Conservation (phyloP, 352 stramenopile genomes). For the Phytopythium montanum region DNA sequence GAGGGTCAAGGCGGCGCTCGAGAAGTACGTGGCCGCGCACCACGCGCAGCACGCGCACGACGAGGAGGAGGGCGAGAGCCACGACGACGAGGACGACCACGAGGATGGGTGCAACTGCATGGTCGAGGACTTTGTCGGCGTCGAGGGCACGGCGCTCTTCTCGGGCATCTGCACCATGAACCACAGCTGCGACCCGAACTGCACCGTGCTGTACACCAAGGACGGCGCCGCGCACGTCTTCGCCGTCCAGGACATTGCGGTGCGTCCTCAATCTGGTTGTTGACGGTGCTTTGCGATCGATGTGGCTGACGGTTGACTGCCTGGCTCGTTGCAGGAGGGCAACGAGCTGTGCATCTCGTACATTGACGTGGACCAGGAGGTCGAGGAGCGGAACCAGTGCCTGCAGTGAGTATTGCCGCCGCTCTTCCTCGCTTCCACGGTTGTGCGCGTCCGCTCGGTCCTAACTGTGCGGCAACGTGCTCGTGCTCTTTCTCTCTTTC, state of each 20-base stretch:
- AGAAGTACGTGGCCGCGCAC: conserved; percentile 68
- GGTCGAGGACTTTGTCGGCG: conserved; percentile 88
- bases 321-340: conserved; percentile 35
- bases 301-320: background rate
- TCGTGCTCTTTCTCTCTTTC: no score
- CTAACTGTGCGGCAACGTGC: background rate
- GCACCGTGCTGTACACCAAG: conserved; percentile 88
- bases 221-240: conserved; percentile 68
- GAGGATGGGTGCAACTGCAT: conserved; percentile 30
- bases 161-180: conserved; percentile 95
- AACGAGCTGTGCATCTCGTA: conserved; percentile 96
- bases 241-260: conserved; percentile 63
- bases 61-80: conserved; percentile 20
- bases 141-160: conserved; percentile 95
- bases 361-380: conserved; percentile 86
- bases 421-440: background rate
- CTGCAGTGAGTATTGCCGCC: conserved; percentile 39
- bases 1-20: conserved; percentile 58
- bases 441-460: background rate
- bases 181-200: conserved; percentile 94
- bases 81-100: conserved; percentile 43
- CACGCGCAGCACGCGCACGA: conserved; percentile 33
- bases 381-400: conserved; percentile 75
- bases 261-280: conserved; percentile 15
- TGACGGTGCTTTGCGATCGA: background rate